Evolutionary conservation across 805 yeast species (phyloP).

Genomic region (Yarrowia keelungensis): DNA sequence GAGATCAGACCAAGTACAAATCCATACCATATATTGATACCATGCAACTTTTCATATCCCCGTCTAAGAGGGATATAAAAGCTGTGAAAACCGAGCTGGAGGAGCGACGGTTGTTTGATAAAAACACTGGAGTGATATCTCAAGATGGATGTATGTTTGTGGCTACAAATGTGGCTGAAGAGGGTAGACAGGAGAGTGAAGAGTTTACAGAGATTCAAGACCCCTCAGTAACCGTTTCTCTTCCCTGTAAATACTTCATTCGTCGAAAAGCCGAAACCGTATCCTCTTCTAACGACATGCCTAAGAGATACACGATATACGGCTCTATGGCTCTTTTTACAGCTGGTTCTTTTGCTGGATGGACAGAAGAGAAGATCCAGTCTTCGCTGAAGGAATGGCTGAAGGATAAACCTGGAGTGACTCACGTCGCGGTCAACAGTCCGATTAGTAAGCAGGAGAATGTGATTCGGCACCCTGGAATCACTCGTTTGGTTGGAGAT

Average conservation of each 20-base stretch:
- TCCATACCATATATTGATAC: neutral
- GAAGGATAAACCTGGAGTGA: conserved; percentile 43
- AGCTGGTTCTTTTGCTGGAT: conserved; percentile 52
- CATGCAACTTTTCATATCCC: conserved; percentile 32
- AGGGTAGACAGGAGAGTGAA: neutral
- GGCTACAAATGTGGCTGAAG: conserved; percentile 9
- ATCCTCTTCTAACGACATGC: neutral
- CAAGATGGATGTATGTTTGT: conserved; percentile 6
- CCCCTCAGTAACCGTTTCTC: neutral
- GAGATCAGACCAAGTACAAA: too few species aligned
- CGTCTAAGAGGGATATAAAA: conserved; percentile 4
- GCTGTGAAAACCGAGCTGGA: conserved; percentile 24
- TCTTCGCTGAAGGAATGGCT: neutral
- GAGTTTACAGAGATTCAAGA: neutral
- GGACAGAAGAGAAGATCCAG: neutral
- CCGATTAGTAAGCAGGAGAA: conserved; percentile 59
- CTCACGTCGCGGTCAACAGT: conserved; percentile 74
- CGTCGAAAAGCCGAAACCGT: neutral
- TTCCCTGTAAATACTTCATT: neutral
- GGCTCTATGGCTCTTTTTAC: conserved; percentile 71
- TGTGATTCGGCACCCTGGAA: conserved; percentile 45
- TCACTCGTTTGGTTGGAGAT: conserved; percentile 68
- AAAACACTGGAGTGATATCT: conserved; percentile 24
- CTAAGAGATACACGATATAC: conserved; percentile 60
- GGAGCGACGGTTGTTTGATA: conserved; percentile 9